phyloP scores from a whole-genome alignment of 805 yeast species.

The Spathaspora passalidarum region DNA sequence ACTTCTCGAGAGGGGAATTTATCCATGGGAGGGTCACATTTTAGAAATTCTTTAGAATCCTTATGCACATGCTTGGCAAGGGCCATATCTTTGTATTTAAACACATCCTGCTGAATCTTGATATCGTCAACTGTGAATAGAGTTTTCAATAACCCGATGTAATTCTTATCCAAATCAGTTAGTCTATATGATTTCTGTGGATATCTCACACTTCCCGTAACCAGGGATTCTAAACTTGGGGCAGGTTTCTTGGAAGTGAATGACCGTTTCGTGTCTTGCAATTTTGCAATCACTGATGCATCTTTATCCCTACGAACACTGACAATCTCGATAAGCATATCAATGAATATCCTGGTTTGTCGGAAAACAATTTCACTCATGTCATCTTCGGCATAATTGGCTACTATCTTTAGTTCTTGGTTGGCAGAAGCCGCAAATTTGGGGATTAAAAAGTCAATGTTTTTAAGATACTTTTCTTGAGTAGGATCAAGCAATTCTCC shows the following conservation, averaged over 20 bases:
- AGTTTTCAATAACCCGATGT: conserved; percentile 36
- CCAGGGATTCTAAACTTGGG: not conserved
- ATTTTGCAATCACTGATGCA: conserved; percentile 38
- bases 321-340: conserved; percentile 34
- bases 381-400: conserved; percentile 25
- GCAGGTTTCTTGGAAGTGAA: conserved; percentile 24
- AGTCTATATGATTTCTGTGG: conserved; percentile 51
- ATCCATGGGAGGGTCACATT: not conserved
- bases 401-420: conserved; percentile 47
- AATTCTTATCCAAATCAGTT: conserved; percentile 52
- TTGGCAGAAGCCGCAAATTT: conserved; percentile 53
- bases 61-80: conserved; percentile 37
- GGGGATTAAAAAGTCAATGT: conserved; percentile 46
- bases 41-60: conserved; percentile 29
- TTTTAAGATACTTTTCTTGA: conserved; percentile 29
- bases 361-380: conserved; percentile 31
- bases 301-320: conserved; percentile 28
- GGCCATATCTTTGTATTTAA: conserved; percentile 36
- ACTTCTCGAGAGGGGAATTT: conserved; percentile 19
- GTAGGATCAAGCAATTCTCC: conserved; percentile 54
- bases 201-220: conserved; percentile 16
- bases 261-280: conserved; percentile 24
- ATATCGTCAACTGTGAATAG: conserved; percentile 49
- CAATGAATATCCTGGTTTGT: conserved; percentile 35
- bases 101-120: conserved; percentile 54